Base-by-base conservation (phyloP, 73 alveolate genomes). In the Symbiodinium pilosum region DNA sequence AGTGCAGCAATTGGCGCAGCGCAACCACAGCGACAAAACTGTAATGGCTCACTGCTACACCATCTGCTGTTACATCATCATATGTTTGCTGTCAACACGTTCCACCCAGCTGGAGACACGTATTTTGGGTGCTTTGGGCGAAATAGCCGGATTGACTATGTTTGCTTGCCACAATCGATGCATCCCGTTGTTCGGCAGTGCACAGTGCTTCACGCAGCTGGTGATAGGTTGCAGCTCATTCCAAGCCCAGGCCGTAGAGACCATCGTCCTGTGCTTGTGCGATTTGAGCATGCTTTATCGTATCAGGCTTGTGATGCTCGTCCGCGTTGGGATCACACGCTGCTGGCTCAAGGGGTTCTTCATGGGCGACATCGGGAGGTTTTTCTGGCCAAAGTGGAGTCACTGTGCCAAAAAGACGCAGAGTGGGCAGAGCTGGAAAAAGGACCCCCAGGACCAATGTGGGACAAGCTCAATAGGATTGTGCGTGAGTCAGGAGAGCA, bases 371-470 rank as follows among this genome's bases (percentile, higher is more conserved):
- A 43, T 16, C 21, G 93, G 43, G 93, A 84, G 52, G 36, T 4
- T 18, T 40, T 84, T 40, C 30, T 84, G 71, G 47, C 75, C 26
- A 44, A 21, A 21, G 93, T 85, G 32, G 93, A 85, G 12, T 34
- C 73, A 3, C 77, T 39, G 81, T 85, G 93, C 32, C 44, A 47
- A 9, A 43, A 28, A 32, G 24, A 14, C 36, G 36, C 81, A 16
- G 64, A 30, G n/a, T 85, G 93, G 93, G 81, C 43, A 32, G 3
- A 4, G 7, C 5, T 85, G 43, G 47, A 28, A 38, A 30, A 21
- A 11, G 93, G 93, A 30, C 93, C 93, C 2, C 93, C 81, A 0
- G 93, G 93, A 28, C 93, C 81, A n/a, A 32, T 85, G 11, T 84
- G 93, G 93, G 77, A 85, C 38, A 43, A 85, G 40, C 75, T 85